Percentiles rank a stretch among this genome's conserved stretches.
Conservation (phyloP, 2,329 filamentous ascomycete genomes). For the Aspergillus pseudotamarii region DNA sequence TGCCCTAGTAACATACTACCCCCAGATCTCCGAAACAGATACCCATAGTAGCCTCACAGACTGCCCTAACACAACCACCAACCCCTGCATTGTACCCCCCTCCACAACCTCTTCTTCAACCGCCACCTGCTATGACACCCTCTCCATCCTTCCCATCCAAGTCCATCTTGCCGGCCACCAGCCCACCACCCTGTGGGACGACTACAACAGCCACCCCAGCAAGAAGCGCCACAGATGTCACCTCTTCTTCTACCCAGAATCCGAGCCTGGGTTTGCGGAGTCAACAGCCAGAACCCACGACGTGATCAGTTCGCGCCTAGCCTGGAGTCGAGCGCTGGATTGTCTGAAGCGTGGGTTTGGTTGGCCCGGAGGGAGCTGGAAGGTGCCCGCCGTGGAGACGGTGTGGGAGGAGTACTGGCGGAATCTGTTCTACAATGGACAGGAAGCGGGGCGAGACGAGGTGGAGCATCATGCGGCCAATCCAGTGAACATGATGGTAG, state of each 20-base stretch:
- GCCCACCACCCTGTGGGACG: conserved; percentile 37
- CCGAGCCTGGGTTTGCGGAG: conserved; percentile 67
- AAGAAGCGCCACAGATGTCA: conserved; percentile 36
- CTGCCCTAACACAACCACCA: conserved; percentile 27
- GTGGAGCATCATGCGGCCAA: conserved; percentile 22
- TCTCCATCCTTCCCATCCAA: conserved; percentile 48
- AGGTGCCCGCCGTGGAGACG: conserved; percentile 38
- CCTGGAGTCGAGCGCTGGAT: conserved; percentile 65
- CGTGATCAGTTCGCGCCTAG: conserved; percentile 61
- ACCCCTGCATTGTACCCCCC: conserved; percentile 29
- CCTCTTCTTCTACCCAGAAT: conserved; percentile 57
- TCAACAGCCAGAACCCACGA: conserved; percentile 65
- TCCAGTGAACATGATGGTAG: conserved; percentile 23
- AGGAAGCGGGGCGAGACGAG: conserved; percentile 21
- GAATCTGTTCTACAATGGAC: conserved; percentile 21
- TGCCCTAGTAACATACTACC: conserved; percentile 64
- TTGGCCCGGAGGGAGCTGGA: conserved; percentile 33
- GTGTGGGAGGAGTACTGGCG: conserved; percentile 44
- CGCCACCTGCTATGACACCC: conserved; percentile 26
- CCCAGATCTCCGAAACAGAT: conserved; percentile 2
- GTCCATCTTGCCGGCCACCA: conserved; percentile 58
- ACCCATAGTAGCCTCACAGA: not conserved
- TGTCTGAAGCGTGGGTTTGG: conserved; percentile 62
- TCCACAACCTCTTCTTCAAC: conserved; percentile 34
- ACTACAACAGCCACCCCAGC: conserved; percentile 28